These are phyloP conservation scores for Prunus armeniaca DNA, from an alignment of 306 rosid species.

Conservation along the genomic window DNA sequence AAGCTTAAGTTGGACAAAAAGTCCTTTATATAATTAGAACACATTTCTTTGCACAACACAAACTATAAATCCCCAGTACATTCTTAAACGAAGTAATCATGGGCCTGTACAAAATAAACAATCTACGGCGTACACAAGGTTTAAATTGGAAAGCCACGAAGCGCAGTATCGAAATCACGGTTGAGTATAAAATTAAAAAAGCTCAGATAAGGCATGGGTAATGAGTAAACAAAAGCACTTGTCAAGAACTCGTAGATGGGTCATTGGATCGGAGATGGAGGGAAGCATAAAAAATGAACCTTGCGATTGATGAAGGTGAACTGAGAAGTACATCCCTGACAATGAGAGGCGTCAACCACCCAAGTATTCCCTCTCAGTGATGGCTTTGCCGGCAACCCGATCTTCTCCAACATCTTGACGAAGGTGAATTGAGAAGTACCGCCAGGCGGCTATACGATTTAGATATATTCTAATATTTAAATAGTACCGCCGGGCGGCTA, in stretches of 20 bases:
- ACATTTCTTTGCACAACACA: neutral
- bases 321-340: slow-evolving; percentile 88
- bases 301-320: slow-evolving; percentile 98
- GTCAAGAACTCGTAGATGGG: neutral
- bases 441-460: no score
- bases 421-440: no score
- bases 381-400: slow-evolving; percentile 90
- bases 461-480: no score
- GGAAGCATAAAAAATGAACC: slow-evolving; percentile 35
- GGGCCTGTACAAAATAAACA: neutral
- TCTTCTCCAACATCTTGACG: slow-evolving; percentile 79
- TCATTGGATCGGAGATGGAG: neutral
- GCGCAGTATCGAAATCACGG: neutral
- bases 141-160: neutral
- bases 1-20: neutral
- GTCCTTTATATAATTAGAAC: neutral
- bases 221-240: neutral
- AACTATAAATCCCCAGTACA: neutral
- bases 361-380: slow-evolving; percentile 70
- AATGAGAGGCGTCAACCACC: slow-evolving; percentile 85
- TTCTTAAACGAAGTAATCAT: neutral
- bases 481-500: no score
- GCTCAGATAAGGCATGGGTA: neutral
- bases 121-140: neutral
- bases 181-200: neutral